These are phyloP conservation scores for Trametes meyenii DNA, from an alignment of 768 basidiomycete species.

Conservation along the genomic window DNA sequence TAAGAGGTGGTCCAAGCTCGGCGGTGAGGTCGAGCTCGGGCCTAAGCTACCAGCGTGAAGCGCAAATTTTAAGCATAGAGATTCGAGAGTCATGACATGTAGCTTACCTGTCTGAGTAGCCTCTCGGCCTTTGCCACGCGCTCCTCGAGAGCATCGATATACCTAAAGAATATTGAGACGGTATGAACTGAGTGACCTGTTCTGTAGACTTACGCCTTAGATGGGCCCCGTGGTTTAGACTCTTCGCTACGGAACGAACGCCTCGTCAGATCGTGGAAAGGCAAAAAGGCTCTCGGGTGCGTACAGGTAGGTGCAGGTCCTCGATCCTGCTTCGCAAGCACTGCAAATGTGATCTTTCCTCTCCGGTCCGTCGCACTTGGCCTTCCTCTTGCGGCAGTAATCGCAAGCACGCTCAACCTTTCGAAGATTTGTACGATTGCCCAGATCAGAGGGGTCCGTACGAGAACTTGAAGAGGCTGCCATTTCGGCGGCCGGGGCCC, in stretches of 20 bases:
- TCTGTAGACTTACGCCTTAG: neutral
- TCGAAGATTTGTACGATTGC: neutral
- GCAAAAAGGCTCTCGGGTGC: neutral
- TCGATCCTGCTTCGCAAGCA: neutral
- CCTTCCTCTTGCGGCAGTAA: conserved; percentile 1
- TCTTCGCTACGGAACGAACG: neutral
- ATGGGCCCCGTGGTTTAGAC: neutral
- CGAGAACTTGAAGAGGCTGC: neutral
- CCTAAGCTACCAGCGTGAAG: neutral
- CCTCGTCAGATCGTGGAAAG: neutral
- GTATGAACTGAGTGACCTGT: too few relatives aligned
- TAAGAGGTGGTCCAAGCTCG: neutral
- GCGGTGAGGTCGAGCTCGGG: neutral
- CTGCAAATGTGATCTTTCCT: conserved; percentile 2
- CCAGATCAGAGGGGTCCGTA: neutral
- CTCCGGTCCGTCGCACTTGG: neutral
- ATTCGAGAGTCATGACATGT: too few relatives aligned
- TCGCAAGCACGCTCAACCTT: conserved; percentile 3
- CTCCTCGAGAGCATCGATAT: neutral
- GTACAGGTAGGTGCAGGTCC: neutral
- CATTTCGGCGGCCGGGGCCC: neutral
- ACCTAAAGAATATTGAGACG: neutral
- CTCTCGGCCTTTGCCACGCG: neutral
- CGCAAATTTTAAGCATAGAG: neutral
- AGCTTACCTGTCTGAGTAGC: neutral